Evolutionary conservation across 305 asterid genomes (phyloP), one percentile per base, ranked within the genome.

Genomic region (Ajuga reptans): DNA sequence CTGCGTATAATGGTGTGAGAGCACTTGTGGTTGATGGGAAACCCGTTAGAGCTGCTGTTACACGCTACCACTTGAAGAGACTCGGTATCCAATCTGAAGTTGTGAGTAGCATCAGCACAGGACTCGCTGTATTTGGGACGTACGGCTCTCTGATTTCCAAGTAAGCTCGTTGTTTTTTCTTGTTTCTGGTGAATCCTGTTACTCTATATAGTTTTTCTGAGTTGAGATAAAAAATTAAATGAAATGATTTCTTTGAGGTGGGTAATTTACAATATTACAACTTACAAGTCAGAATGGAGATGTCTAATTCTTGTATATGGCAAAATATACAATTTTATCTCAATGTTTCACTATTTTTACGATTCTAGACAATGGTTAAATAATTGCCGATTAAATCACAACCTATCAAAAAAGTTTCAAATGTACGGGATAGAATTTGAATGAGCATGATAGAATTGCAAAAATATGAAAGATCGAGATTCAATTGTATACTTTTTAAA

Each of bases 11-110:
- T 68, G 98, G 96, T 68, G 46, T 87, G 8, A 87, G 77, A 66
- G 97, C 91, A 6, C 78, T 87, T 69, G 78, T 92, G 8, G 81
- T 92, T 21, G 98, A 92, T 57, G 82, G 81, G 17, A 88, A 85
- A 60, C 95, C 96, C 0, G 86, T 92, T 72, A 84, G 98, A 80
- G 91, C 93, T 33, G 83, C 93, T 61, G 92, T 92, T 9, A 90
- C 98, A 0, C 79, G 76, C 77, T 88, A 90, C 75, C 95, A 90
- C 77, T 78, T 92, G 71, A 87, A 89, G 82, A 80, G 98, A 71
- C 93, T 90, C 1, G 95, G 98, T 31, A 78, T 92, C 16, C 80
- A 58, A 8, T 90, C 87, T 58, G 89, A 90, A 67, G 75, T 76
- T 6, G 88, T 83, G 1, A 47, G 80, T 72, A 82, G 90, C 81